Base-by-base conservation (phyloP, 441 rosid species). In the Bruguiera hainesii region DNA sequence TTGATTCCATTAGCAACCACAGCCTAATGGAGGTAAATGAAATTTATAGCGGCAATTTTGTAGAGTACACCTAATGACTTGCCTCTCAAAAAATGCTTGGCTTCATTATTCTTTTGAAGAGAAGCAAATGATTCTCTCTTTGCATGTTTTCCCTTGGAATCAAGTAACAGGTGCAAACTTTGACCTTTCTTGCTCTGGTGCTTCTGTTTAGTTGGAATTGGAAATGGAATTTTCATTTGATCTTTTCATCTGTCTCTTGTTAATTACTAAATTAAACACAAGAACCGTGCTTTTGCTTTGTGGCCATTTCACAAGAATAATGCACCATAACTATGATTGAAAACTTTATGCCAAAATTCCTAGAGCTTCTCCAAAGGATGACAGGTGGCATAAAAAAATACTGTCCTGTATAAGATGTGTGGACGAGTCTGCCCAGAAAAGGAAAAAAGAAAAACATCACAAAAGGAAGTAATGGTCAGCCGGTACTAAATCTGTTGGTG, bases 1-100 rank as follows among this genome's bases (percentile, higher is more conserved):
- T 83, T 66, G 96, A 88, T 75, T 91, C 91, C 53, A 61, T 83
- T 63, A 88, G 91, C 84, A 87, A 87, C 74, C 86, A 80, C 71
- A 85, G 96, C 81, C 79, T 94, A 59, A 91, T 94, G 98, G 98
- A 91, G 89, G 99, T 91, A 87, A 2, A 60, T 29, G 23, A 55
- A n/a, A 25, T 30, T 18, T 16, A 49, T 63, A 39, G 50, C 56
- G 60, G 18, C 8, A 64, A 35, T 56, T 58, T 9, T 57, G 2
- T 42, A 1, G 58, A 20, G 30, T 2, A 51, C 16, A 11, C 46
- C 46, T 37, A 37, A 42, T 42, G 18, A 13, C 26, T 52, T 52
- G 56, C 56, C 56, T 6, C 56, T 20, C 20, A 20, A 7, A 52
- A 20, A 52, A 7, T 52, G 11, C 25, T 52, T 9, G 23, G 9